Percentiles rank a stretch among this genome's conserved stretches.
Conservation (phyloP, 2,329 filamentous ascomycete species). For the Curvularia eragrostidis region DNA sequence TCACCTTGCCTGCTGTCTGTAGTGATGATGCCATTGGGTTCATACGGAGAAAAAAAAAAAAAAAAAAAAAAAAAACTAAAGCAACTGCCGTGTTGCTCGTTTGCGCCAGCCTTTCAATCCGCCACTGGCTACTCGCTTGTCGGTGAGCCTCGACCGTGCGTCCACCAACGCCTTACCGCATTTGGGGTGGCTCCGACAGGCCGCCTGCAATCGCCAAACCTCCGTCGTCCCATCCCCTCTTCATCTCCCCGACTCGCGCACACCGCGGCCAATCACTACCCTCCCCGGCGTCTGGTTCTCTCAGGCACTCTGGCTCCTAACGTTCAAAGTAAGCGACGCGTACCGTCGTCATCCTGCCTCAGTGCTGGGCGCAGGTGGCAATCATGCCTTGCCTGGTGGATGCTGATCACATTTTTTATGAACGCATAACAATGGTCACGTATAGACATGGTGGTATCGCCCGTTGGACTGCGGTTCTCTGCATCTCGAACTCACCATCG, state of each 20-base stretch:
- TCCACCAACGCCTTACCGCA: constrained; percentile 18
- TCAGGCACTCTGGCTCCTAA: constrained; percentile 19
- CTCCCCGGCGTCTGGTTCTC: constrained; percentile 12
- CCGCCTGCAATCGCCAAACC: constrained; percentile 36
- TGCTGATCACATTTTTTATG: constrained; percentile 5
- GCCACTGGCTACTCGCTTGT: constrained; percentile 12
- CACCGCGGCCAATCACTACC: constrained; percentile 32
- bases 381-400: constrained; percentile 2
- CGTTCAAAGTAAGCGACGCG: constrained; percentile 7
- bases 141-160: constrained; percentile 16
- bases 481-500: constrained; percentile 1
- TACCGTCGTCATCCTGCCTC: constrained; percentile 12
- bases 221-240: constrained; percentile 36
- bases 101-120: constrained; percentile 18
- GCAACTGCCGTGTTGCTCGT: constrained; percentile 5
- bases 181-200: constrained; percentile 22
- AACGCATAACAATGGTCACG: neutral
- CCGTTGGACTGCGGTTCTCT: neutral
- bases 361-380: constrained; percentile 4
- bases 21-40: constrained; percentile 4
- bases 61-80: constrained; percentile 18
- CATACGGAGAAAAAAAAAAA: constrained; percentile 7
- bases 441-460: neutral
- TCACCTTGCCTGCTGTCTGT: constrained; percentile 15
- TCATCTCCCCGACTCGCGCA: constrained; percentile 48